These are phyloP conservation scores for Phytophthora boehmeriae DNA, from an alignment of 352 stramenopile species.

Conservation along the genomic window DNA sequence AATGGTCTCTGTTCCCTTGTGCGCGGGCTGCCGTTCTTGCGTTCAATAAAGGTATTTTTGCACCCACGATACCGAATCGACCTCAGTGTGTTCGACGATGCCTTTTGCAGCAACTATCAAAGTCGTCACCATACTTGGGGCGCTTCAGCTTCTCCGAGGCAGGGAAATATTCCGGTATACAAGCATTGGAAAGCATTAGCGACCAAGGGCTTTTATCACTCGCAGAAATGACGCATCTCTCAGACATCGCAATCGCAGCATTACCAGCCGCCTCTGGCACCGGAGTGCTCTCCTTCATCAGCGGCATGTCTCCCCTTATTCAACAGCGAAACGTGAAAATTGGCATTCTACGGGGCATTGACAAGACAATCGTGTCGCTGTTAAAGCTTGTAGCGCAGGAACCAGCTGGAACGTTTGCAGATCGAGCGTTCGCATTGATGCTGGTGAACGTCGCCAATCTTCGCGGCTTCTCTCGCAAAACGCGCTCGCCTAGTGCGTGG, in stretches of 20 bases:
- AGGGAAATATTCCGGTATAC: conserved; percentile 32
- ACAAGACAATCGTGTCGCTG: conserved; percentile 38
- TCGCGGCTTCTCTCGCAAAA: conserved; percentile 26
- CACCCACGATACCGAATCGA: conserved; percentile 44
- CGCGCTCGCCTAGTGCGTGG: conserved; percentile 27
- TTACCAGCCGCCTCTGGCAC: conserved; percentile 24
- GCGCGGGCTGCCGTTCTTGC: conserved; percentile 38
- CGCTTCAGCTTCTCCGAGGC: conserved; percentile 43
- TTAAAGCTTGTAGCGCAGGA: conserved; percentile 32
- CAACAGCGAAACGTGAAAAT: conserved; percentile 53
- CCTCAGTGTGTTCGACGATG: conserved; percentile 45
- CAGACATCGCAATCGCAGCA: conserved; percentile 44
- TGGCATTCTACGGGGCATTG: conserved; percentile 39
- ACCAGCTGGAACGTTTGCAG: conserved; percentile 22
- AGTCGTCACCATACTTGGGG: conserved; percentile 33
- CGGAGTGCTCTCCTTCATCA: conserved; percentile 38
- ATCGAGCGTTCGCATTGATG: conserved; percentile 40
- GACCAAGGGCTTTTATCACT: conserved; percentile 35
- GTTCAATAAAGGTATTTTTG: conserved; percentile 40
- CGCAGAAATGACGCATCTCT: conserved; percentile 39
- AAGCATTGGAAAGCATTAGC: conserved; percentile 39
- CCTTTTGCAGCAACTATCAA: conserved; percentile 34
- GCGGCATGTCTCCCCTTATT: conserved; percentile 23
- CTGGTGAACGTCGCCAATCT: conserved; percentile 44
- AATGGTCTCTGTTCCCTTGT: conserved; percentile 40